A percentile compares a stretch with the other conserved stretches of the same genome.
These are phyloP conservation scores for Mortierella sp. DNA, from an alignment of 371 early-diverging fungal genomes.

Conservation along the genomic window DNA sequence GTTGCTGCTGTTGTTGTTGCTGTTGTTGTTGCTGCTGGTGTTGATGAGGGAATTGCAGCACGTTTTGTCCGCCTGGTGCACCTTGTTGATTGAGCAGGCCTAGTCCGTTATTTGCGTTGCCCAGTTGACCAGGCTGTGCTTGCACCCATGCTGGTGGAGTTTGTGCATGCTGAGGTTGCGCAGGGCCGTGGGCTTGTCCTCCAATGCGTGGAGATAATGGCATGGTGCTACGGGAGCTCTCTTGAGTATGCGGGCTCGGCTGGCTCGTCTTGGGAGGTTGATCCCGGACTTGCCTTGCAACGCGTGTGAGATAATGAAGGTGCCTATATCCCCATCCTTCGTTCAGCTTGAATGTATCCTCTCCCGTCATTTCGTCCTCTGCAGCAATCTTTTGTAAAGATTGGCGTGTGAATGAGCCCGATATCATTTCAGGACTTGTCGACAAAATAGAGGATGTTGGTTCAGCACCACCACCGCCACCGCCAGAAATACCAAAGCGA, in stretches of 20 bases:
- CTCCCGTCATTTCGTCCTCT: constrained; percentile 51
- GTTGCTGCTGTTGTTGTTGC: constrained; percentile 13
- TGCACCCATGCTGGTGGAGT: neutral
- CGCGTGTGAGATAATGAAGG: constrained; percentile 38
- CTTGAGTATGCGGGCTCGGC: constrained; percentile 8
- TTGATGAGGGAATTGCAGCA: neutral
- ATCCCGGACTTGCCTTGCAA: constrained; percentile 39
- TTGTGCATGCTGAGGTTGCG: constrained; percentile 7
- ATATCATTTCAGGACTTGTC: constrained; percentile 31
- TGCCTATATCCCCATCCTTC: constrained; percentile 53
- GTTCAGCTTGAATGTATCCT: constrained; percentile 37
- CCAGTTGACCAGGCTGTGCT: constrained; percentile 6
- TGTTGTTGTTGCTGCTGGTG: constrained; percentile 14
- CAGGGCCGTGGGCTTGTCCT: constrained; percentile 1
- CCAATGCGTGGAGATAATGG: neutral
- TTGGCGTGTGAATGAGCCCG: neutral
- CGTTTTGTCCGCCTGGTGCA: neutral
- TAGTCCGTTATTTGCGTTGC: neutral
- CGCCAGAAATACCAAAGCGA: constrained; percentile 2
- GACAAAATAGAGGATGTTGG: constrained; percentile 11
- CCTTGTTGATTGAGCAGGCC: neutral
- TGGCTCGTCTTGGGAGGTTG: constrained; percentile 19
- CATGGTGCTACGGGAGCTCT: constrained; percentile 4
- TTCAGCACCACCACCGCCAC: neutral
- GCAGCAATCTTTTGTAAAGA: constrained; percentile 33